These are phyloP conservation scores for Alectoria sarmentosa DNA, from an alignment of 495 filamentous ascomycete species.

Conservation along the genomic window DNA sequence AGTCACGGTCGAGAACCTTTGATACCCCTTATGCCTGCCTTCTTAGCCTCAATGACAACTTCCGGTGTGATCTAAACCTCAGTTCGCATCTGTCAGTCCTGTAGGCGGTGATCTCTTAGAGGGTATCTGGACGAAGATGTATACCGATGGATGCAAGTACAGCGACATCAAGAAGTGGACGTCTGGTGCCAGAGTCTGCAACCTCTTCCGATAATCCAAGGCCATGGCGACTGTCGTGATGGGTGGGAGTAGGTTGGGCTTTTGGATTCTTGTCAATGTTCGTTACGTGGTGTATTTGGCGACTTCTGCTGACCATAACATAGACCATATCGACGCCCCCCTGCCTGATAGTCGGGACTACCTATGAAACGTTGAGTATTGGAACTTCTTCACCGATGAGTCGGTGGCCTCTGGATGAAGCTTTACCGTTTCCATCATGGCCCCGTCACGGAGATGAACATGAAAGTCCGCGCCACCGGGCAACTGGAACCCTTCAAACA, in stretches of 20 bases:
- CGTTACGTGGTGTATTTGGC: not conserved
- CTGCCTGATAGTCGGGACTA: conserved; percentile 58
- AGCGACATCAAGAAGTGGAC: conserved; percentile 86
- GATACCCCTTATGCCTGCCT: conserved; percentile 44
- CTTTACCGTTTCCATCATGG: conserved; percentile 70
- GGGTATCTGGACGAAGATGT: not conserved
- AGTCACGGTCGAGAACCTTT: conserved; percentile 48
- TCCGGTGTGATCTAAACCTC: no score
- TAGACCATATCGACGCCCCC: conserved; percentile 75
- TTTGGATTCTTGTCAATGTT: not conserved
- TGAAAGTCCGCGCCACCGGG: conserved; percentile 53
- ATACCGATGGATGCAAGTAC: conserved; percentile 59
- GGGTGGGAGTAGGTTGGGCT: conserved; percentile 69
- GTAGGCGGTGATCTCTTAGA: not conserved
- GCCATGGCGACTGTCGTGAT: conserved; percentile 68
- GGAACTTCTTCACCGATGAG: no score
- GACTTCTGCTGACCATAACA: conserved; percentile 57
- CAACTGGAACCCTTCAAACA: not conserved
- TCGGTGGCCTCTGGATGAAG: not conserved
- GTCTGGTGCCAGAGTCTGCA: conserved; percentile 60
- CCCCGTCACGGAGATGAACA: conserved; percentile 68
- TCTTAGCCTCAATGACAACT: conserved; percentile 66
- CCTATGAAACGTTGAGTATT: not conserved
- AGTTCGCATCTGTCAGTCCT: not conserved
- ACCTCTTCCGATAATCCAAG: conserved; percentile 61